A percentile compares a stretch with the other conserved stretches of the same genome.
Evolutionary conservation across 2,329 filamentous ascomycete species (phyloP).

Genomic region (Nemania sp.): DNA sequence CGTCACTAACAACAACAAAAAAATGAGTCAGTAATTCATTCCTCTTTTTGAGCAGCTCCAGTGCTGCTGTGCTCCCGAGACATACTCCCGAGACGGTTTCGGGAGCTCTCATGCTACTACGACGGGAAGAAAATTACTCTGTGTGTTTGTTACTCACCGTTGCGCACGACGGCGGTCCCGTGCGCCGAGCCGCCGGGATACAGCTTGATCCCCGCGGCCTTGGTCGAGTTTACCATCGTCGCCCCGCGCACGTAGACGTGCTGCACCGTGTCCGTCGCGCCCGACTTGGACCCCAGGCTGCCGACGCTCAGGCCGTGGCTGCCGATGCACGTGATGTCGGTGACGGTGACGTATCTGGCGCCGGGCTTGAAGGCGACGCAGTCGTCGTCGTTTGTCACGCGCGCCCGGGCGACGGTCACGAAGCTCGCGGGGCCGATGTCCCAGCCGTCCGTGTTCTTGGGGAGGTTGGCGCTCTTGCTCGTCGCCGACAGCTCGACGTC

Average conservation of each 20-base stretch:
- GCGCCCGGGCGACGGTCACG: constrained; percentile 15
- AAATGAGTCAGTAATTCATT: too few species aligned
- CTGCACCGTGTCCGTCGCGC: constrained; percentile 14
- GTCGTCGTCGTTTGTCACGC: constrained; percentile 22
- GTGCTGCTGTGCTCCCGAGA: too few species aligned
- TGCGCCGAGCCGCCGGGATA: constrained; percentile 19
- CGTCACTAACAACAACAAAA: too few species aligned
- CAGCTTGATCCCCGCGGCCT: constrained; percentile 23
- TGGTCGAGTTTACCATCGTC: constrained; percentile 21
- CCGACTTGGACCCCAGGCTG: constrained; percentile 14
- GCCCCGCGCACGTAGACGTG: constrained; percentile 19
- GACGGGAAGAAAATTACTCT: too few species aligned
- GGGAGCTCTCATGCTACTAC: too few species aligned
- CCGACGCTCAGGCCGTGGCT: constrained; percentile 25
- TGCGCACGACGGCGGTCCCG: constrained; percentile 17
- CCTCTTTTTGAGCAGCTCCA: too few species aligned
- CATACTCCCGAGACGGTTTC: too few species aligned
- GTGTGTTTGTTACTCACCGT: too few species aligned
- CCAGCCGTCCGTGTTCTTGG: constrained; percentile 28
- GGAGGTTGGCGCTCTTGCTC: constrained; percentile 21
- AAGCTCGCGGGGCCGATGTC: constrained; percentile 22
- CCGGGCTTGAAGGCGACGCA: constrained; percentile 24
- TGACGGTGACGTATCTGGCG: constrained; percentile 22
- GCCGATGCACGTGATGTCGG: constrained; percentile 19
- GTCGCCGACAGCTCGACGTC: constrained; percentile 13